Evolutionary conservation across 176 grass and related monocot genomes (phyloP).

Genomic region (Aechmea fasciata): DNA sequence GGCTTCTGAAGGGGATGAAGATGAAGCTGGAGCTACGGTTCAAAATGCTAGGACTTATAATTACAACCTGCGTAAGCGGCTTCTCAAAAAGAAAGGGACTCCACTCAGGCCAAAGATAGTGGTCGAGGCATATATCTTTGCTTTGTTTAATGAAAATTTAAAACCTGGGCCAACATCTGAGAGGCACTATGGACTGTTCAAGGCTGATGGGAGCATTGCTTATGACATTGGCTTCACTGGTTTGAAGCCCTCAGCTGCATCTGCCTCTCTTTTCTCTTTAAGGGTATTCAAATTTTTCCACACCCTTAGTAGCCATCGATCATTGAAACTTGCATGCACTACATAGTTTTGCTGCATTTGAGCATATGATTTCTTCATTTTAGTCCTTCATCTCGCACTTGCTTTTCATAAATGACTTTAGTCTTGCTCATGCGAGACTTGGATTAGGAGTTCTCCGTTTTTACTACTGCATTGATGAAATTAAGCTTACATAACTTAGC

Average conservation of each 20-base stretch:
- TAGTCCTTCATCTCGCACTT: too few species aligned
- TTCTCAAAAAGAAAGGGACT: conserved; percentile 90
- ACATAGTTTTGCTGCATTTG: background rate
- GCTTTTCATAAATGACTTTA: too few species aligned
- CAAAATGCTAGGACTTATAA: conserved; percentile 93
- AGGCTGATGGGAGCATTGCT: conserved; percentile 86
- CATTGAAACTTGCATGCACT: background rate
- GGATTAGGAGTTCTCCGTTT: background rate
- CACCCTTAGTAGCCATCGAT: background rate
- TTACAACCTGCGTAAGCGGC: conserved; percentile 77
- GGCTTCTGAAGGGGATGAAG: conserved; percentile 76
- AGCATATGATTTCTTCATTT: background rate
- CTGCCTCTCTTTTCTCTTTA: conserved; percentile 28
- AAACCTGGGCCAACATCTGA: conserved; percentile 66
- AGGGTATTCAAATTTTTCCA: conserved; percentile 36
- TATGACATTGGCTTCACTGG: conserved; percentile 78
- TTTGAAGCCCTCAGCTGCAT: conserved; percentile 54
- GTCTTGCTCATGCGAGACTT: too few species aligned
- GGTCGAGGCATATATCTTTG: conserved; percentile 88
- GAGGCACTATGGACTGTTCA: conserved; percentile 86
- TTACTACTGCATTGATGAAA: background rate
- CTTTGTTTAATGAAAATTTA: conserved; percentile 85
- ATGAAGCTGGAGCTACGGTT: conserved; percentile 57
- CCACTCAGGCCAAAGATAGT: conserved; percentile 70
- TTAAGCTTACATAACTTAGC: background rate